phyloP scores from a whole-genome alignment of 2,329 filamentous ascomycete genomes.

The Chrysoporthe deuterocubensis region DNA sequence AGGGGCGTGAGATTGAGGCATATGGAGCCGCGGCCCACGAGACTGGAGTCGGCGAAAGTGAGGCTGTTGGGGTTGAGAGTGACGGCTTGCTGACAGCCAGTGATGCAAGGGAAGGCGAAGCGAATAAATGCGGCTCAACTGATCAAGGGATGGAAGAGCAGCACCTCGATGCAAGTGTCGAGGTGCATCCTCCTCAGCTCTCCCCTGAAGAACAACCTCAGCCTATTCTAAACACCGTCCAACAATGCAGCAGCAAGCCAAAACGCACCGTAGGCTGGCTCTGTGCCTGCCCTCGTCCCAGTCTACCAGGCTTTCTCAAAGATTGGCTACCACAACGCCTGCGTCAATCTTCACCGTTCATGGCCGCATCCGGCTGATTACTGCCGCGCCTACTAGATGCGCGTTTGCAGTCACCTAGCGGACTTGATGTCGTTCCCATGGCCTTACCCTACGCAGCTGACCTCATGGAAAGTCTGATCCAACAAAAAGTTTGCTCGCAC shows the following conservation, averaged over 20 bases:
- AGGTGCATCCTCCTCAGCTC: not conserved
- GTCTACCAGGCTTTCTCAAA: not conserved
- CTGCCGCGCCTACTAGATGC: not conserved
- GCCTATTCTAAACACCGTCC: not conserved
- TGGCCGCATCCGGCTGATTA: not conserved
- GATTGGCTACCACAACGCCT: conserved; percentile 9
- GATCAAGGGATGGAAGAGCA: not conserved
- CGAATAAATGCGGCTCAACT: not conserved
- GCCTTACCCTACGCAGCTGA: not conserved
- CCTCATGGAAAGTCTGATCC: conserved; percentile 3
- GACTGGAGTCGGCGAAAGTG: not conserved
- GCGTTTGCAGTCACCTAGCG: conserved; percentile 5
- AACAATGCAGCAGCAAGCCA: not conserved
- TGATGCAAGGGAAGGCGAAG: not conserved
- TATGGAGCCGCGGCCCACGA: not conserved
- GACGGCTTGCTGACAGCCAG: not conserved
- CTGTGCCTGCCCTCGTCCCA: conserved; percentile 2
- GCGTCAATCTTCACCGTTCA: not conserved
- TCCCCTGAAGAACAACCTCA: not conserved
- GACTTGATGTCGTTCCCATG: conserved; percentile 5
- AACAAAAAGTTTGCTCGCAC: not conserved
- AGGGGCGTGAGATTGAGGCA: not conserved
- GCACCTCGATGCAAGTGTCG: not conserved
- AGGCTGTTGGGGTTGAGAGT: not conserved
- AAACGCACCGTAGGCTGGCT: not conserved